These are phyloP conservation scores for Seiridium unicorne DNA, from an alignment of 2,329 filamentous ascomycete species.

Conservation along the genomic window DNA sequence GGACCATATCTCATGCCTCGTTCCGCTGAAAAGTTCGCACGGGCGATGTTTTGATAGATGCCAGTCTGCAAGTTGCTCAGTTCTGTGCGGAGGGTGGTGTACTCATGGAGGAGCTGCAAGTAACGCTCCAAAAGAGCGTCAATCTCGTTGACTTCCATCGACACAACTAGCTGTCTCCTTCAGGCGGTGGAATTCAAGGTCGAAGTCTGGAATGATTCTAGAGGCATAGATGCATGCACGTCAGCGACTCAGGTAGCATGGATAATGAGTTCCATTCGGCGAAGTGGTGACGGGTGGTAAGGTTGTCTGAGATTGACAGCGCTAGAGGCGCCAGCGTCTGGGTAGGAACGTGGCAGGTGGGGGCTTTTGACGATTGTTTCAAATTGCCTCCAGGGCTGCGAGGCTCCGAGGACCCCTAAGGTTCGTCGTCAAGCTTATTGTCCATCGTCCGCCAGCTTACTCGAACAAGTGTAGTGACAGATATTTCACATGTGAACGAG, in stretches of 20 bases:
- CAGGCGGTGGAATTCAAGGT: too few species aligned
- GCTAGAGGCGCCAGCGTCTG: not conserved
- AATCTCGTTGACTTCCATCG: slow-evolving; percentile 40
- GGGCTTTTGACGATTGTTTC: not conserved
- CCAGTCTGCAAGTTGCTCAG: slow-evolving; percentile 53
- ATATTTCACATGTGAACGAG: too few species aligned
- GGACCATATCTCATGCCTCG: slow-evolving; percentile 63
- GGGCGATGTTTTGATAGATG: slow-evolving; percentile 62
- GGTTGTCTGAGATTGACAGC: not conserved
- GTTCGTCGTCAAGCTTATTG: too few species aligned
- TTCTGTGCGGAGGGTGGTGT: slow-evolving; percentile 56
- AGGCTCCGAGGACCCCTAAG: too few species aligned
- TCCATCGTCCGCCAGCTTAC: too few species aligned
- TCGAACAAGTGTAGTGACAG: too few species aligned
- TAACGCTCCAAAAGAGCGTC: slow-evolving; percentile 66
- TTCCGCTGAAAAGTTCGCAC: slow-evolving; percentile 72
- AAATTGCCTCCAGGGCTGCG: not conserved
- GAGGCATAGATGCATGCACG: too few species aligned
- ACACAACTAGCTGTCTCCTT: too few species aligned
- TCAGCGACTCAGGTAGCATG: too few species aligned
- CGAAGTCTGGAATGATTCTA: too few species aligned
- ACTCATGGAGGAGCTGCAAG: slow-evolving; percentile 64
- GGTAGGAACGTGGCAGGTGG: slow-evolving; percentile 2
- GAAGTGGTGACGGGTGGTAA: not conserved
- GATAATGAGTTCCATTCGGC: not conserved